A percentile compares a stretch with the other conserved stretches of the same genome.
Conservation (phyloP, 768 basidiomycete species). For the Rhizopogon rudus region DNA sequence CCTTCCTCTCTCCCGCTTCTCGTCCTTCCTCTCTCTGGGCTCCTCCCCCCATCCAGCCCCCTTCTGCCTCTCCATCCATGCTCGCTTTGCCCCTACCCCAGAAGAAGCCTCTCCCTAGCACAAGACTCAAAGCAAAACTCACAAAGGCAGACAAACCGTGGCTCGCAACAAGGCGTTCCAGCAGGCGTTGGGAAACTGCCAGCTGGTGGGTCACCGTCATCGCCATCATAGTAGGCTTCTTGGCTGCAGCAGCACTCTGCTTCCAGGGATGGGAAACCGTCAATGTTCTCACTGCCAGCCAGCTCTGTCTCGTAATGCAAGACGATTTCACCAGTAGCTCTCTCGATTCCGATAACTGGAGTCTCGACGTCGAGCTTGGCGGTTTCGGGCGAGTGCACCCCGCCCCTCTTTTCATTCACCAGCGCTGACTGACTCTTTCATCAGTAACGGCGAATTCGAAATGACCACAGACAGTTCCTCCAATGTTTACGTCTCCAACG, state of each 20-base stretch:
- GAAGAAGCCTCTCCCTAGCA: constrained; percentile 34
- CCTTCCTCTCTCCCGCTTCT: constrained; percentile 67
- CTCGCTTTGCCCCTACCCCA: constrained; percentile 33
- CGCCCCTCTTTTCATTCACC: background rate
- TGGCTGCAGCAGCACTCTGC: constrained; percentile 36
- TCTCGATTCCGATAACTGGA: constrained; percentile 43
- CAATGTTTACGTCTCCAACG: constrained; percentile 43
- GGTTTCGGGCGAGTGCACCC: constrained; percentile 39
- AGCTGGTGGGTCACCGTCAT: constrained; percentile 47
- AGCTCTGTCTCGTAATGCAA: constrained; percentile 41
- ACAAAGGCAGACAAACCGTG: constrained; percentile 42
- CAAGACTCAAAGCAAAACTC: constrained; percentile 49
- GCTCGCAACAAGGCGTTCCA: constrained; percentile 32
- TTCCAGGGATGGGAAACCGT: constrained; percentile 41
- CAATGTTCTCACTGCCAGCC: constrained; percentile 26
- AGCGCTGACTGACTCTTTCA: constrained; percentile 1
- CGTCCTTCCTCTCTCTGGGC: constrained; percentile 62
- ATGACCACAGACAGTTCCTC: constrained; percentile 39
- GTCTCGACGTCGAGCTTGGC: constrained; percentile 45
- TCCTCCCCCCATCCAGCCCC: constrained; percentile 37
- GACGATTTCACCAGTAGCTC: constrained; percentile 40
- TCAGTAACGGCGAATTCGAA: constrained; percentile 48
- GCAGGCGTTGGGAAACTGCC: constrained; percentile 16
- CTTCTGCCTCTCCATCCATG: constrained; percentile 23
- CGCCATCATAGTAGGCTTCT: constrained; percentile 37